phyloP scores from a whole-genome alignment of 495 filamentous ascomycete species.

The Sporormia fimetaria region DNA sequence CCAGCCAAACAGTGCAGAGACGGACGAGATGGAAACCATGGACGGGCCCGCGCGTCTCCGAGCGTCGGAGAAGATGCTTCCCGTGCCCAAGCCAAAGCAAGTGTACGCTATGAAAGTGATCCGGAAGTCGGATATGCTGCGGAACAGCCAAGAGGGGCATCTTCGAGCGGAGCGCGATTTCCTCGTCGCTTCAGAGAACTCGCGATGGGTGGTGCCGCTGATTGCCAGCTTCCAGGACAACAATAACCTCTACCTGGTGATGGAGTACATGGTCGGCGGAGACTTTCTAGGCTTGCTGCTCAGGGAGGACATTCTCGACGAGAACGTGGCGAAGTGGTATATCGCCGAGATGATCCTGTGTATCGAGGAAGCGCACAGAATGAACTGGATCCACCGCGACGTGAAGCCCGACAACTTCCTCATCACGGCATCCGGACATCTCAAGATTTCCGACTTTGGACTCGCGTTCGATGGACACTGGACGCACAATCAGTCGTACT shows the following conservation, averaged over 20 bases:
- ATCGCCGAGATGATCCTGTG: conserved; percentile 91
- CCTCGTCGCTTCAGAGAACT: conserved; percentile 70
- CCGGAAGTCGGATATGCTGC: conserved; percentile 80
- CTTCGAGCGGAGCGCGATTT: conserved; percentile 86
- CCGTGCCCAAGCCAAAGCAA: conserved; percentile 33
- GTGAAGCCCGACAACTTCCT: conserved; percentile 96
- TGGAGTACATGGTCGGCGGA: conserved; percentile 96
- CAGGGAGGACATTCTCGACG: conserved; percentile 65
- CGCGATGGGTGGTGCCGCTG: conserved; percentile 77
- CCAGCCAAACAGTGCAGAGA: conserved; percentile 5
- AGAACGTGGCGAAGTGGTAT: conserved; percentile 72
- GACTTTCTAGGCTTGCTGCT: conserved; percentile 83
- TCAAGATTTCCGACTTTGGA: conserved; percentile 94
- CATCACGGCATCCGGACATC: conserved; percentile 72
- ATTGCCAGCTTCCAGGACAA: conserved; percentile 82
- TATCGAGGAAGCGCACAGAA: conserved; percentile 80
- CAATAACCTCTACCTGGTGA: conserved; percentile 75
- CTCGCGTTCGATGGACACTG: conserved; percentile 91
- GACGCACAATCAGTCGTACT: conserved; percentile 80
- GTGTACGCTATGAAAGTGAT: conserved; percentile 97
- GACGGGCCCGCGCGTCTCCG: not conserved
- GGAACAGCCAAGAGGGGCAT: conserved; percentile 83
- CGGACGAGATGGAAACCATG: conserved; percentile 1
- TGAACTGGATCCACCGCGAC: conserved; percentile 86
- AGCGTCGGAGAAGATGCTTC: conserved; percentile 1